phyloP scores from a whole-genome alignment of 768 basidiomycete species.

The Tubosaeta sp. region DNA sequence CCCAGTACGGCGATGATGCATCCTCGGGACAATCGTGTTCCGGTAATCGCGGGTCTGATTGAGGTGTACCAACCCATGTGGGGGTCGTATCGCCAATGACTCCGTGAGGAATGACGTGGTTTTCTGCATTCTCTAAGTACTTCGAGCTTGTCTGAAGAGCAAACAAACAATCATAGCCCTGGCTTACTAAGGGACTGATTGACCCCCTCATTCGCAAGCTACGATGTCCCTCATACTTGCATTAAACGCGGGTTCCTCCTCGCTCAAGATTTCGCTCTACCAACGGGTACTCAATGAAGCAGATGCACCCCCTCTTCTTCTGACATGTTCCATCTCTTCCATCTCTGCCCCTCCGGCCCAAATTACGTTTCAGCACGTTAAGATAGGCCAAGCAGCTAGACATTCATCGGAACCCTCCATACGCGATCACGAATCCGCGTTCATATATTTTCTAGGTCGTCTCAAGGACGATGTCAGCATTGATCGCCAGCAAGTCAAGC shows the following conservation, averaged over 20 bases:
- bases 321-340: conserved; percentile 52
- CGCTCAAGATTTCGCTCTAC: conserved; percentile 78
- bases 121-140: background rate
- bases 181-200: background rate
- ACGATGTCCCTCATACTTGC: conserved; percentile 52
- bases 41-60: conserved; percentile 4
- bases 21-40: background rate
- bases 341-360: conserved; percentile 52
- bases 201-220: background rate
- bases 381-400: background rate
- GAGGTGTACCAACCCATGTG: background rate
- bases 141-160: background rate
- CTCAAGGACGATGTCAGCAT: conserved; percentile 41
- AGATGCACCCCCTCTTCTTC: conserved; percentile 39
- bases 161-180: no score
- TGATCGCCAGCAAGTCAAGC: conserved; percentile 40
- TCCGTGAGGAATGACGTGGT: background rate
- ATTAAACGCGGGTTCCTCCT: conserved; percentile 80
- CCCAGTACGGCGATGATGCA: background rate
- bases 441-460: conserved; percentile 52
- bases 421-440: conserved; percentile 58
- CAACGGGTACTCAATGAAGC: conserved; percentile 25
- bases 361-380: conserved; percentile 40
- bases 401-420: conserved; percentile 32
- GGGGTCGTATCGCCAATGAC: background rate